Percentiles rank a stretch among this genome's conserved stretches.
Conservation (phyloP, 768 basidiomycete species). For the Xerocomus brunneocitrinus region DNA sequence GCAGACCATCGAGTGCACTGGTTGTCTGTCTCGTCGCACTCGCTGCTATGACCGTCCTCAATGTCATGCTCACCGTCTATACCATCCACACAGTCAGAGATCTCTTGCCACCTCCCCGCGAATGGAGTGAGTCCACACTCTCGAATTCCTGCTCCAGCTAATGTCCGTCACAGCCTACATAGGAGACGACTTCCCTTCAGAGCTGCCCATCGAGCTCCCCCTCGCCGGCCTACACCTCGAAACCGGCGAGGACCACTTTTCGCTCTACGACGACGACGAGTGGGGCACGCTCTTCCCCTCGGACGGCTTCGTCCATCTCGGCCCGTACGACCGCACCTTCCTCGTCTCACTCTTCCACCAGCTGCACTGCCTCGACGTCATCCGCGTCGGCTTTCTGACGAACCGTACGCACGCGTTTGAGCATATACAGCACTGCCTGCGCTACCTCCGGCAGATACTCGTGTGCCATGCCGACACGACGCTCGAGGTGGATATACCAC, state of each 20-base stretch:
- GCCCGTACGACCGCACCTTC: slow-evolving; percentile 31
- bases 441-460: slow-evolving; percentile 37
- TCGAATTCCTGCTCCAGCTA: neutral
- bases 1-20: no score
- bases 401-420: slow-evolving; percentile 19
- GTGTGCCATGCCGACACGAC: slow-evolving; percentile 38
- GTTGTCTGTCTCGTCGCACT: no score
- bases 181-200: slow-evolving; percentile 26
- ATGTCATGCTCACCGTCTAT: neutral
- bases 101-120: no score
- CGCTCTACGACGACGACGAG: slow-evolving; percentile 32
- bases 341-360: no score
- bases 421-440: slow-evolving; percentile 37
- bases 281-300: slow-evolving; percentile 27
- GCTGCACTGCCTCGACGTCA: no score
- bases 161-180: slow-evolving; percentile 17
- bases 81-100: slow-evolving; percentile 10
- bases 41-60: no score
- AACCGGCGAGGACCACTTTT: slow-evolving; percentile 17
- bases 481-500: slow-evolving; percentile 32
- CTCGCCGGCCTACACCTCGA: slow-evolving; percentile 26
- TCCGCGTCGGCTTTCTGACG: neutral
- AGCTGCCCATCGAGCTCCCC: slow-evolving; percentile 30
- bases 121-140: slow-evolving; percentile 12
- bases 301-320: slow-evolving; percentile 32